Percentiles rank a stretch among this genome's conserved stretches.
phyloP scores from a whole-genome alignment of 345 rosid genomes.

The Garcia nutans region DNA sequence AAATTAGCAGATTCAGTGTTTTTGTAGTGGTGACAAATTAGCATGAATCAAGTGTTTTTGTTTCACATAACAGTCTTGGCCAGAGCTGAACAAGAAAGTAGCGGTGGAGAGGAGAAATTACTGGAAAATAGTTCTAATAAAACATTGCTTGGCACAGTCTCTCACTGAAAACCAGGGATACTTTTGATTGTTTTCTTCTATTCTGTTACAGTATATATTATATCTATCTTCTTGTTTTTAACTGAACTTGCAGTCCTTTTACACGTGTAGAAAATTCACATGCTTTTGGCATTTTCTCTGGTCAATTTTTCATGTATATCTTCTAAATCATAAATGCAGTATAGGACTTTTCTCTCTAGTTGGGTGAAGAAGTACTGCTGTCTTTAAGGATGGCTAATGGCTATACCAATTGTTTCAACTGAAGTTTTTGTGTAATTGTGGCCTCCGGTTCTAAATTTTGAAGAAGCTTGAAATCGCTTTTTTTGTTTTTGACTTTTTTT shows the following conservation, averaged over 20 bases:
- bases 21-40: constrained; percentile 34
- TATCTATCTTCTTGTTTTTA: constrained; percentile 1
- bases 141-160: constrained; percentile 39
- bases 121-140: constrained; percentile 20
- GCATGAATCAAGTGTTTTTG: constrained; percentile 53
- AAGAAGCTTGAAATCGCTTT: neutral
- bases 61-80: constrained; percentile 36
- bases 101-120: constrained; percentile 26
- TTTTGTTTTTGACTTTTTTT: constrained; percentile 17
- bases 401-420: neutral
- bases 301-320: constrained; percentile 19
- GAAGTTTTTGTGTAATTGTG: neutral
- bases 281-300: constrained; percentile 49
- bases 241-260: constrained; percentile 24
- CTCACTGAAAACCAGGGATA: constrained; percentile 49
- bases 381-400: no score
- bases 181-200: constrained; percentile 15
- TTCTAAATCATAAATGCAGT: no score
- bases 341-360: no score
- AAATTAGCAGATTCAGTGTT: no score
- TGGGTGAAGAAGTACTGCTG: no score
- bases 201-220: constrained; percentile 20
- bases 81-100: constrained; percentile 19
- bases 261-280: constrained; percentile 27
- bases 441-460: constrained; percentile 10